phyloP scores from a whole-genome alignment of 441 rosid genomes.

The Viola pubescens region DNA sequence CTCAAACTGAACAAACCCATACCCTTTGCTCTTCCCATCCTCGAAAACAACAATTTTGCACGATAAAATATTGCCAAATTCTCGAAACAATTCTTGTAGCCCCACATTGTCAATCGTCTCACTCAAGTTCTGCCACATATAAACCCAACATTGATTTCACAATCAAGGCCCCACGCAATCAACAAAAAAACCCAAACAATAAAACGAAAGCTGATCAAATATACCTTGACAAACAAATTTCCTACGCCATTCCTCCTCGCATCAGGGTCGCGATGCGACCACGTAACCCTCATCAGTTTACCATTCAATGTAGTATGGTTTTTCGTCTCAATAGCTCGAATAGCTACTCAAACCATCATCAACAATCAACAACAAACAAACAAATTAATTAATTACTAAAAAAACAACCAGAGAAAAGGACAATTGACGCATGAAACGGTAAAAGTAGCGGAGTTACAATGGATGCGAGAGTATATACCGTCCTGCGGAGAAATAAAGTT shows the following conservation, averaged over 20 bases:
- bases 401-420: neutral
- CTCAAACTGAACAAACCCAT: constrained; percentile 68
- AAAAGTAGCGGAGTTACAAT: neutral
- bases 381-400: neutral
- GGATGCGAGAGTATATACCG: constrained; percentile 8
- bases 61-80: constrained; percentile 52
- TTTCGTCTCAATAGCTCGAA: constrained; percentile 22
- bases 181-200: too few species aligned
- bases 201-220: too few species aligned
- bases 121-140: constrained; percentile 34
- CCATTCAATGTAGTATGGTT: constrained; percentile 44
- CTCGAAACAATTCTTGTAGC: constrained; percentile 47
- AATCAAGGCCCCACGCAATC: too few species aligned
- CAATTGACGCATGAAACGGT: constrained; percentile 1
- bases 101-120: constrained; percentile 34
- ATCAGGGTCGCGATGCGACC: constrained; percentile 44
- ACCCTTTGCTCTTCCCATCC: constrained; percentile 61
- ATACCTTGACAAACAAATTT: constrained; percentile 50
- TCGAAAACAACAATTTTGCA: constrained; percentile 65
- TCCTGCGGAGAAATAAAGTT: constrained; percentile 38
- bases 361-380: neutral
- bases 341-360: constrained; percentile 15
- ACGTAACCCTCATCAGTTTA: constrained; percentile 43
- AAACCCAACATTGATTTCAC: neutral
- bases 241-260: constrained; percentile 39